Evolutionary conservation across 208 protist genomes (phyloP), one percentile per base, ranked within the genome.

Genomic region (Naegleria fowleri): DNA sequence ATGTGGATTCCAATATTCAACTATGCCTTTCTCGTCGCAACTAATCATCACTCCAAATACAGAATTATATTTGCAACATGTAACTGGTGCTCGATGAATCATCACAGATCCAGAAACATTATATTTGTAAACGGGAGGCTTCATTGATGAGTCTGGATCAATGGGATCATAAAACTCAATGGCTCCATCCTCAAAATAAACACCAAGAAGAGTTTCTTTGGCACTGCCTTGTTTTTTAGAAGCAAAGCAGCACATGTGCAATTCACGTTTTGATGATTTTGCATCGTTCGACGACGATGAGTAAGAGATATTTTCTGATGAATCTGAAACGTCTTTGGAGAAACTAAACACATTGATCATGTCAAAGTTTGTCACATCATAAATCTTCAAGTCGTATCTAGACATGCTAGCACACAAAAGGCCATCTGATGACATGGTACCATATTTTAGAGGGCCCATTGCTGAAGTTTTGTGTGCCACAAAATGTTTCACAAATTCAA

Each of bases 401-500:
- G 94, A 91, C 13, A 86, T 90, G 13, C 93, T 95, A 38, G 87
- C 92, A 25, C 97, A 41, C 52, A 92, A 59, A 25, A 85, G 13
- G 22, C 97, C 97, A 91, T 98, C 95, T 22, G 36, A 22, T 75
- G 36, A 36, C 22, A 6, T 43, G 13, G 33, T 25, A 52, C 75
- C 40, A 75, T 22, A 41, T 19, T 59, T 48, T 6, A 76, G 6
- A 29, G 43, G 79, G 41, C 40, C 39, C 91, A 55, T 90, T 4
- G 19, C 55, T 67, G 55, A 67, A 90, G 91, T 93, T 13, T 93
- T 22, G 90, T 98, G 97, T 36, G 96, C 91, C 6, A 89, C 87
- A 91, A 96, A 98, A 40, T 94, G 91, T 91, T 98, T 98, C 16
- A 98, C 96, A 93, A 97, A 97, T 83, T 97, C 95, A n/a, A 98